Evolutionary conservation across 768 basidiomycete genomes (phyloP).

Genomic region (Sarcomyxa edulis): DNA sequence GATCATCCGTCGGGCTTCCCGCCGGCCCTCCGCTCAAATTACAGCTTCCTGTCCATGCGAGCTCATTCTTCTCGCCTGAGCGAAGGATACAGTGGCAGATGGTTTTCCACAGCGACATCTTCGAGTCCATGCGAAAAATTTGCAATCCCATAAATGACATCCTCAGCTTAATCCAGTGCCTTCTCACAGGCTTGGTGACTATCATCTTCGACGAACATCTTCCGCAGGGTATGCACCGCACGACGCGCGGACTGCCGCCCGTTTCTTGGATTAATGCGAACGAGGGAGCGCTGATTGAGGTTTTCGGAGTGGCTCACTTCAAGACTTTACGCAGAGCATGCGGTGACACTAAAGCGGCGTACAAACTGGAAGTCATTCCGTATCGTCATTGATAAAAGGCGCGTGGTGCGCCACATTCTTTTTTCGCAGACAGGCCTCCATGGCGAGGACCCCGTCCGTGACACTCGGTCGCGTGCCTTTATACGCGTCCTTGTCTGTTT

Average conservation of each 20-base stretch:
- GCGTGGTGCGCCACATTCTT: too few relatives aligned
- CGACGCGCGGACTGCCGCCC: slow-evolving; percentile 73
- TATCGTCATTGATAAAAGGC: slow-evolving; percentile 29
- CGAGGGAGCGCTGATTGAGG: slow-evolving; percentile 59
- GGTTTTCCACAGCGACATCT: slow-evolving; percentile 80
- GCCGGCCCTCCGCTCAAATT: slow-evolving; percentile 70
- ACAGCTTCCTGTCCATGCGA: slow-evolving; percentile 73
- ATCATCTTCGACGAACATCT: slow-evolving; percentile 72
- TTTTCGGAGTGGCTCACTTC: slow-evolving; percentile 72
- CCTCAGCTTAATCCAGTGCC: slow-evolving; percentile 63
- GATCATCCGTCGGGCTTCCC: slow-evolving; percentile 69
- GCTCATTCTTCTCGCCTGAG: slow-evolving; percentile 83
- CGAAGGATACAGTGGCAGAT: slow-evolving; percentile 85
- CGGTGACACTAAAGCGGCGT: slow-evolving; percentile 64
- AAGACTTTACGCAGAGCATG: slow-evolving; percentile 69
- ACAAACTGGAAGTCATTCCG: slow-evolving; percentile 64
- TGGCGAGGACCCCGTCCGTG: too few relatives aligned
- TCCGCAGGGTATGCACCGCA: slow-evolving; percentile 65
- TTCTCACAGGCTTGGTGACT: slow-evolving; percentile 67
- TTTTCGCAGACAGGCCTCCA: too few relatives aligned
- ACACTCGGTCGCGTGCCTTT: too few relatives aligned
- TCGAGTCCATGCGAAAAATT: slow-evolving; percentile 65
- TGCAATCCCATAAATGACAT: slow-evolving; percentile 68
- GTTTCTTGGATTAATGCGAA: slow-evolving; percentile 73
- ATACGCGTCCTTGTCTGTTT: too few relatives aligned